A percentile compares a stretch with the other conserved stretches of the same genome.
phyloP scores from a whole-genome alignment of 345 rosid species.

The Capsella bursapastoris region DNA sequence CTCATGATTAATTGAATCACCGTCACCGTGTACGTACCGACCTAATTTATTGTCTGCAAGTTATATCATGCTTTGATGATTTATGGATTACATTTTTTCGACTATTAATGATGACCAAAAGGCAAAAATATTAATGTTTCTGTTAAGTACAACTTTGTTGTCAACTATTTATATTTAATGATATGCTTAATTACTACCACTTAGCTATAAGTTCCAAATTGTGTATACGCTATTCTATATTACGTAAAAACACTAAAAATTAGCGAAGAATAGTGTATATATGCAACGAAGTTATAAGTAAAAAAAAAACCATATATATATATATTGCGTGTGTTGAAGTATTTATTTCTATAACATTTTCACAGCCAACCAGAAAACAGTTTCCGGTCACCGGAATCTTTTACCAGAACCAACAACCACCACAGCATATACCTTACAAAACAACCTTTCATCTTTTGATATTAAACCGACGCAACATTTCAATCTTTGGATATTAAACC shows the following conservation, averaged over 20 bases:
- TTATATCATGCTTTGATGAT: background rate
- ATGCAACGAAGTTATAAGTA: background rate
- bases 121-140: background rate
- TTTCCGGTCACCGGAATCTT: constrained; percentile 26
- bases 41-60: background rate
- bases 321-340: constrained; percentile 10
- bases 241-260: too few species aligned
- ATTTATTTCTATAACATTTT: constrained; percentile 28
- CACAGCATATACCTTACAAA: constrained; percentile 26
- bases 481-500: constrained; percentile 35
- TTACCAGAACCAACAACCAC: constrained; percentile 16
- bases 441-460: constrained; percentile 10
- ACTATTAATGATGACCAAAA: background rate
- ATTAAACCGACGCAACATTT: constrained; percentile 49
- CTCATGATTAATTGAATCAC: background rate
- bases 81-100: background rate
- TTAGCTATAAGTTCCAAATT: too few species aligned
- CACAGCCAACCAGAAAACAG: constrained; percentile 24
- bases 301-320: background rate
- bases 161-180: too few species aligned
- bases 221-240: too few species aligned
- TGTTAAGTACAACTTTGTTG: too few species aligned
- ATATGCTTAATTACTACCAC: too few species aligned
- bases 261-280: background rate
- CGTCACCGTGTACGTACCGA: background rate